phyloP scores from a whole-genome alignment of 2,329 filamentous ascomycete genomes.

The Didymella keratinophila region DNA sequence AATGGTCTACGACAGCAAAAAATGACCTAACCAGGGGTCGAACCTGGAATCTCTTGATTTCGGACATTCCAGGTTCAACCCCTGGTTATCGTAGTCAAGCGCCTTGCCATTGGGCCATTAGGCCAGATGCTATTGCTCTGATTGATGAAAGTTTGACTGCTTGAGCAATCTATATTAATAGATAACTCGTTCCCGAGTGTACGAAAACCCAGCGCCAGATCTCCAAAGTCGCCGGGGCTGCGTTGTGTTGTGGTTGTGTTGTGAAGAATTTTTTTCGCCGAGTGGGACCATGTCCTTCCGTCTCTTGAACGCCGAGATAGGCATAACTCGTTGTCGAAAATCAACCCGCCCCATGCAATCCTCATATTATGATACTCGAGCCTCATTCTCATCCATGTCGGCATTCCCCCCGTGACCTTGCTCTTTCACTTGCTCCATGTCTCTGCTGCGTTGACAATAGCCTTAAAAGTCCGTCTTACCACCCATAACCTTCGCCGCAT shows the following conservation, averaged over 20 bases:
- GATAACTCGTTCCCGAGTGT: not conserved
- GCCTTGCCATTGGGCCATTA: conserved; percentile 61
- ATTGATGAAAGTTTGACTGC: not conserved
- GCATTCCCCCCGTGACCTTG: not conserved
- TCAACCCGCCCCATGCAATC: not conserved
- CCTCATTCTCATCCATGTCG: not conserved
- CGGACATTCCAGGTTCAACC: too few relatives aligned
- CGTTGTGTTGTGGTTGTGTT: not conserved
- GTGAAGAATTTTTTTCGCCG: conserved; percentile 1
- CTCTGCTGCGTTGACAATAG: not conserved
- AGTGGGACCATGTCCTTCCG: not conserved
- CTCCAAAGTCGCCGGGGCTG: not conserved
- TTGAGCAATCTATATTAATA: not conserved
- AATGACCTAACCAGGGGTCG: conserved; percentile 12
- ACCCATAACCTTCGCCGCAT: conserved; percentile 81
- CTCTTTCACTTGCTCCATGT: not conserved
- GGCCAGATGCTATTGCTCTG: conserved; percentile 15
- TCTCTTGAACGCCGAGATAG: not conserved
- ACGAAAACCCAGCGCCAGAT: not conserved
- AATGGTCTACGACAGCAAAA: too few relatives aligned
- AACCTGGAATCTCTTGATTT: conserved; percentile 18
- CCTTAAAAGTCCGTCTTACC: conserved; percentile 52
- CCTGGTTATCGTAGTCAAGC: conserved; percentile 56
- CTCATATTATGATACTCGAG: not conserved
- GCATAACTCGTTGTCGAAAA: not conserved